Conservation (phyloP, 1,284 basidiomycete genomes). For the Leccinum proliferum region DNA sequence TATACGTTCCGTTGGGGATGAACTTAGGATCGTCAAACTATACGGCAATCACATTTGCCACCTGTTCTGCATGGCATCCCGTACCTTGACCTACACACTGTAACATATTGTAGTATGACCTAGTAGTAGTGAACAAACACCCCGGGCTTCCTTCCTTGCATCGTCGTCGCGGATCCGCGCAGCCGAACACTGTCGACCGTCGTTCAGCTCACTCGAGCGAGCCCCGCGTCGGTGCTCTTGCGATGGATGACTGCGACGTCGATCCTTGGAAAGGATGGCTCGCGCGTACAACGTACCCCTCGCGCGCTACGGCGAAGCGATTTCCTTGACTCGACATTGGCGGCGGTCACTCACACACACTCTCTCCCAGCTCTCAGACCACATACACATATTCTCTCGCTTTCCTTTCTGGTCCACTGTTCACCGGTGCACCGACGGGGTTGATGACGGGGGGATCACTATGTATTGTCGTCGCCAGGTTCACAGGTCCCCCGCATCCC, state of each 20-base stretch:
- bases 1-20: no score
- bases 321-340: neutral
- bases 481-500: neutral
- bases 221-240: slow-evolving; percentile 41
- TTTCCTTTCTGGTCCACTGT: no score
- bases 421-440: neutral
- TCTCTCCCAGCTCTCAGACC: neutral
- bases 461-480: no score
- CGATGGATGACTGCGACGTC: slow-evolving; percentile 71
- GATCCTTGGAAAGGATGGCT: slow-evolving; percentile 31
- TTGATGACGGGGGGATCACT: no score
- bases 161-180: slow-evolving; percentile 38
- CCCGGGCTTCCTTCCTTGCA: slow-evolving; percentile 25
- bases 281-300: slow-evolving; percentile 2
- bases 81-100: no score
- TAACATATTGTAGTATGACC: no score
- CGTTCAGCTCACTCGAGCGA: slow-evolving; percentile 25
- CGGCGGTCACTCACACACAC: neutral
- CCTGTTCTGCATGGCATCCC: no score
- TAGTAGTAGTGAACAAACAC: no score
- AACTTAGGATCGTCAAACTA: no score
- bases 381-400: neutral
- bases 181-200: slow-evolving; percentile 26
- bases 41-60: no score
- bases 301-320: slow-evolving; percentile 4